phyloP scores from a whole-genome alignment of 2,329 filamentous ascomycete species.

The Hymenoscyphus occultus region DNA sequence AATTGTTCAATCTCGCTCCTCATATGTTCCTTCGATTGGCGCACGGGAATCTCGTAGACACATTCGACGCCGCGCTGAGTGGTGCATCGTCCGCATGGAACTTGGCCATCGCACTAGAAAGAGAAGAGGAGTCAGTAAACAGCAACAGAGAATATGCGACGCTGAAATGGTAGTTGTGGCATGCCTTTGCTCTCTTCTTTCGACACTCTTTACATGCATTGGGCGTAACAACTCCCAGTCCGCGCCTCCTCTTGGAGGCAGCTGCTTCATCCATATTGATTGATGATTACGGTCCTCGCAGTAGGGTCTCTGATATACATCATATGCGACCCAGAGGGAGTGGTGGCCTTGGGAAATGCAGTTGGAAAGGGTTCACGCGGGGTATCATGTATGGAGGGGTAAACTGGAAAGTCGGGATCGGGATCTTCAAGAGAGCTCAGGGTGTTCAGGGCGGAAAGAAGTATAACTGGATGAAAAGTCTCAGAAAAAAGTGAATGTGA shows the following conservation, averaged over 20 bases:
- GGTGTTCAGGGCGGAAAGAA: not conserved
- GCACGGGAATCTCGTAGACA: slow-evolving; percentile 59
- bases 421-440: not conserved
- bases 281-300: not conserved
- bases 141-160: not conserved
- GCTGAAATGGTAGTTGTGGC: not conserved
- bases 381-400: not conserved
- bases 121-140: not conserved
- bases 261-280: slow-evolving; percentile 13
- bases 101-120: slow-evolving; percentile 57
- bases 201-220: slow-evolving; percentile 36
- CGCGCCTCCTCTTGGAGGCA: slow-evolving; percentile 31
- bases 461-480: not conserved
- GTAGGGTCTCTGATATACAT: not conserved
- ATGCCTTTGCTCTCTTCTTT: slow-evolving; percentile 35
- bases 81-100: slow-evolving; percentile 49
- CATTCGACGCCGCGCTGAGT: slow-evolving; percentile 53
- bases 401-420: not conserved
- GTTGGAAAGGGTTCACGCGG: not conserved
- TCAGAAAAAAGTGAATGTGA: not conserved
- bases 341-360: not conserved
- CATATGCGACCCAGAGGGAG: not conserved
- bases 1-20: slow-evolving; percentile 58
- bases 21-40: slow-evolving; percentile 61
- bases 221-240: slow-evolving; percentile 32